Base-by-base conservation (phyloP, 2,329 filamentous ascomycete species). In the Albophoma yamanashiensis region DNA sequence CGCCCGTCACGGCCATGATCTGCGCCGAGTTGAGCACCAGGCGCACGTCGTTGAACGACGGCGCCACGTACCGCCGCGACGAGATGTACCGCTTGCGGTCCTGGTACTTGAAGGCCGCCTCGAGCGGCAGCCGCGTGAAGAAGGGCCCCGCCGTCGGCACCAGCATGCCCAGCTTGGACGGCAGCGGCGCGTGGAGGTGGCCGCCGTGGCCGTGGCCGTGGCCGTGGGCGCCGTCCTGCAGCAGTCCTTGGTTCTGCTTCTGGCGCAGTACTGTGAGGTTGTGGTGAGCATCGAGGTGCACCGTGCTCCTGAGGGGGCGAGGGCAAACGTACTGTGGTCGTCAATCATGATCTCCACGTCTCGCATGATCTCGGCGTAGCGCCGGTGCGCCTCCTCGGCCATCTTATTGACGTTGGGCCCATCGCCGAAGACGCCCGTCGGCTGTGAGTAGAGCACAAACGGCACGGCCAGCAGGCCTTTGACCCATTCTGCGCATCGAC, bases 31-130 rank as follows among this genome's bases (percentile, higher is more conserved):
- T 99, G 66, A 99, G 84, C 58, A 96, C 89, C 31, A 97, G 81
- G 2, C 94, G 87, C 61, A 99, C 86, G 71, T 99, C 94, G 75
- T 99, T 99, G 82, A 99, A 99, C 1, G 91, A 96, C 0, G 94
- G 94, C 1, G 93, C 89, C 2, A 99, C 94, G 71, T 97, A 97
- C 62, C 94, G 87, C 31, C 94, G 83, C 1, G 88, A 91, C 36
- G 91, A 96, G 68, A 99, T 99, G 73, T 88, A 89, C 8, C 94
- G 86, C 64, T 87, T 87, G 61, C 82, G 77, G 72, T 99, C 94
- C 74, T 97, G 94, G 74, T 90, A 93, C 65, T 87, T 87, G 77
- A 97, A 97, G 8, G 93, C 93, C 56, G 92, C 90, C 70, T 93
- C 91, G 11, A 97, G 83, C 2, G 89, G 88, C 3, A 97, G 78